Evolutionary conservation across 805 yeast genomes (phyloP), one percentile per base, ranked within the genome.

Genomic region (Sugiyamaella chiloensis): DNA sequence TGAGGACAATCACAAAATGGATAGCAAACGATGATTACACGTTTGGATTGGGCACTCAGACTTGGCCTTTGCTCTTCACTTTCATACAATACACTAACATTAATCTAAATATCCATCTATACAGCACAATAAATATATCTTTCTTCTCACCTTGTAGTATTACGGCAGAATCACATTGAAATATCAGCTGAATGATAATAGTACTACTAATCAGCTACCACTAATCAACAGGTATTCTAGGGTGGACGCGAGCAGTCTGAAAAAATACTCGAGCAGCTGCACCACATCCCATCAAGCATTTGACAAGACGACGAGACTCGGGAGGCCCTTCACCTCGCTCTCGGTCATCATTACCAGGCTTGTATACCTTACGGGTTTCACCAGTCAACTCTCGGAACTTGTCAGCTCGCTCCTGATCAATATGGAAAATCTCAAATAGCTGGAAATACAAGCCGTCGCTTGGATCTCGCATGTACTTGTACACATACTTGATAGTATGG

Each of bases 201-300:
- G n/a, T n/a, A n/a, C n/a, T n/a, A n/a, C n/a, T n/a, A n/a, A n/a
- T n/a, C n/a, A n/a, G n/a, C n/a, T n/a, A n/a, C n/a, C n/a, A n/a
- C n/a, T n/a, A n/a, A n/a, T n/a, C n/a, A n/a, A 37, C 17, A 26
- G 58, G 47, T 5, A 58, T 53, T 19, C 63, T 60, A 9, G 78
- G 78, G 4, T 71, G 65, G 0, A 80, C 66, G 55, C 87, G 69
- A 5, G 83, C 87, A 32, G 81, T 81, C 63, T 82, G 86, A 65
- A 81, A 78, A 65, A 81, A 82, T 3, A 78, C 73, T 57, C 87
- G 73, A 3, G 87, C 87, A 7, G 87, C 88, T 12, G 85, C 69
- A 12, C 79, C 87, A 41, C 72, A 69, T 2, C 82, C 83, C 68
- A 83, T 81, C 57, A 83, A 67, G 40, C 79, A 73, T 60, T 80